Conservation (phyloP, 2,329 filamentous ascomycete species). For the Ramularia collo-cygni region DNA sequence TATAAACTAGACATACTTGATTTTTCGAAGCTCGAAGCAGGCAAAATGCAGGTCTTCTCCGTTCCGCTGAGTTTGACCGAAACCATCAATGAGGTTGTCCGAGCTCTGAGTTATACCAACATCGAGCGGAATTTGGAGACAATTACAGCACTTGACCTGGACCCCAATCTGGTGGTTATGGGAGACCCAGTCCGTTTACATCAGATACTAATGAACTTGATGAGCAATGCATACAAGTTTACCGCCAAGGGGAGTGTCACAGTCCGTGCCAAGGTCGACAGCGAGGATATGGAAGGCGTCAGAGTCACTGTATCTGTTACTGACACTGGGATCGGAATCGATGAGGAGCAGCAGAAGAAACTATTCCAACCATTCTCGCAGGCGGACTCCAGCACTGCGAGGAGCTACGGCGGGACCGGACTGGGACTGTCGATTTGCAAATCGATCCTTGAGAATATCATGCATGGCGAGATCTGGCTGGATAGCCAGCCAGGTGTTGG, state of each 20-base stretch:
- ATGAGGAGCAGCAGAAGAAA: constrained; percentile 71
- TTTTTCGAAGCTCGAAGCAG: constrained; percentile 47
- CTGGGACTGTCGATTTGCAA: constrained; percentile 92
- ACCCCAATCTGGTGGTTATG: constrained; percentile 47
- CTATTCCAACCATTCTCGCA: constrained; percentile 91
- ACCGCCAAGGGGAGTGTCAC: constrained; percentile 81
- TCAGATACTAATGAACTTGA: constrained; percentile 64
- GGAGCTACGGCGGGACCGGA: constrained; percentile 87
- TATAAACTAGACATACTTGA: constrained; percentile 48
- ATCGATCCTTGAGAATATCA: constrained; percentile 84
- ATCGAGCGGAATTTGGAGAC: constrained; percentile 54
- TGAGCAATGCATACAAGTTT: constrained; percentile 92
- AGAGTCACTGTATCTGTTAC: constrained; percentile 77
- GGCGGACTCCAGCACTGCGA: constrained; percentile 80
- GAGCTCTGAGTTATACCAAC: constrained; percentile 57
- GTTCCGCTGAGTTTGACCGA: constrained; percentile 46
- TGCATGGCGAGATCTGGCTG: constrained; percentile 77
- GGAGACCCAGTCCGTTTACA: constrained; percentile 47
- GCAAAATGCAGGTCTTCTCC: constrained; percentile 55
- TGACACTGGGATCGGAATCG: constrained; percentile 88
- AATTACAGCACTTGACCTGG: constrained; percentile 49
- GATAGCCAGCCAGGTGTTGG: constrained; percentile 68
- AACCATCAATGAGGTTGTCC: constrained; percentile 58
- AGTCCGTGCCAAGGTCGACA: constrained; percentile 66
- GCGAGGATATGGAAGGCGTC: constrained; percentile 62